phyloP scores from a whole-genome alignment of 164 flowering plant species.

The Dillenia suffruticosa region DNA sequence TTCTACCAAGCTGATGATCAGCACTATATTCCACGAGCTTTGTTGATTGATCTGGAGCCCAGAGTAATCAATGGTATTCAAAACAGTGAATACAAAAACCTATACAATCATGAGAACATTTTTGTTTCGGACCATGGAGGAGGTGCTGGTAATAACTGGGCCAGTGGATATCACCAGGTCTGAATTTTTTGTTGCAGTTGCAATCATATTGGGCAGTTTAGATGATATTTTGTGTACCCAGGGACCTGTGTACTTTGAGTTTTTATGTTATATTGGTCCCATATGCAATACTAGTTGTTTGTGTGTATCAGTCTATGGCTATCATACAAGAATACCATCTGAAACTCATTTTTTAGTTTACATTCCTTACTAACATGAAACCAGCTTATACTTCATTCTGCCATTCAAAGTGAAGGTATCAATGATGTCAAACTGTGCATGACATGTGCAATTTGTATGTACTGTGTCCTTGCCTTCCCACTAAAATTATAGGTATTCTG shows the following conservation, averaged over 20 bases:
- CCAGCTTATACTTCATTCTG: too few species aligned
- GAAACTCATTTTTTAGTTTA: too few species aligned
- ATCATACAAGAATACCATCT: too few species aligned
- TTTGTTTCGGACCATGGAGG: conserved; percentile 95
- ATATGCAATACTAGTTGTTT: too few species aligned
- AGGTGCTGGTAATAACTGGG: conserved; percentile 99
- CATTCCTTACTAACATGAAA: too few species aligned
- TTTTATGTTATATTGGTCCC: too few species aligned
- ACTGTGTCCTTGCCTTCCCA: too few species aligned
- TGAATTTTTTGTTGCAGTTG: background rate
- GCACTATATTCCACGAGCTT: conserved; percentile 94
- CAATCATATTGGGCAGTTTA: background rate
- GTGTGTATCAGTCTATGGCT: too few species aligned
- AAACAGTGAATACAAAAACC: conserved; percentile 89
- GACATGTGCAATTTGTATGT: too few species aligned
- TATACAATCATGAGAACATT: conserved; percentile 93
- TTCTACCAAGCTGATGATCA: conserved; percentile 99
- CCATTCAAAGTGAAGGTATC: too few species aligned
- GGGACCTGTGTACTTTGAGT: background rate
- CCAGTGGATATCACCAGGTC: conserved; percentile 96
- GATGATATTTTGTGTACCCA: background rate
- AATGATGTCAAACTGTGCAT: too few species aligned
- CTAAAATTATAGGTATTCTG: too few species aligned
- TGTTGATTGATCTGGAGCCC: conserved; percentile 94
- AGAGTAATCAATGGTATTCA: conserved; percentile 97